Evolutionary conservation across 345 rosid species (phyloP), one percentile per base, ranked within the genome.

Genomic region (Draba incana): DNA sequence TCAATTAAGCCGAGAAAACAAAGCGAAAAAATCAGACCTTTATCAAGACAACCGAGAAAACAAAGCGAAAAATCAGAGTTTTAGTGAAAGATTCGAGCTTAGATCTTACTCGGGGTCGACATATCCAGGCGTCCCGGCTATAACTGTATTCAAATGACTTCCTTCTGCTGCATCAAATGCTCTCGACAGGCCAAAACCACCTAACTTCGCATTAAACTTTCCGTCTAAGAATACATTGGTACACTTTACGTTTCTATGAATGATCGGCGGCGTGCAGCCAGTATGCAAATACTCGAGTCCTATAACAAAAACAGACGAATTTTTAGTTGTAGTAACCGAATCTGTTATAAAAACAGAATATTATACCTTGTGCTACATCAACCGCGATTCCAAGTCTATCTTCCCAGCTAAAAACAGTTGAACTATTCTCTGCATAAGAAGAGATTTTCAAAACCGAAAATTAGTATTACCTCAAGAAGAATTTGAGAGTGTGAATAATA

Each of bases 171-270:
- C 65, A 57, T 80, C 75, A 60, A 82, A 78, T 42, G 73, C 68
- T 68, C 78, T 79, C 3, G 92, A 87, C 4, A 85, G 70, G 9
- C 92, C 86, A 48, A 87, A 87, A 38, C 86, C 90, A 0, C 88
- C 77, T 46, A 87, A 69, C 54, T 83, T 87, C 1, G 90, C 92
- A 54, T 80, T 81, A 56, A 85, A 82, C 7, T 64, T 72, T 13
- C 38, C 76, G 55, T 81, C 82, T 38, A 85, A 74, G 69, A 81
- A 83, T 16, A 85, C 78, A 70, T 85, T 85, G 64, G 82, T 78
- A 31, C 87, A 69, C 71, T 83, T 85, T 30, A 85, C 80, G 71
- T 85, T 85, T 68, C 87, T 78, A n/a, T 81, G 85, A 57, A 86
- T 75, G 43, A 86, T 80, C 1, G 87, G 83, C 11, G 92, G 92